Evolutionary conservation across 2,329 filamentous ascomycete species (phyloP).

Genomic region (Rutstroemia sp.): DNA sequence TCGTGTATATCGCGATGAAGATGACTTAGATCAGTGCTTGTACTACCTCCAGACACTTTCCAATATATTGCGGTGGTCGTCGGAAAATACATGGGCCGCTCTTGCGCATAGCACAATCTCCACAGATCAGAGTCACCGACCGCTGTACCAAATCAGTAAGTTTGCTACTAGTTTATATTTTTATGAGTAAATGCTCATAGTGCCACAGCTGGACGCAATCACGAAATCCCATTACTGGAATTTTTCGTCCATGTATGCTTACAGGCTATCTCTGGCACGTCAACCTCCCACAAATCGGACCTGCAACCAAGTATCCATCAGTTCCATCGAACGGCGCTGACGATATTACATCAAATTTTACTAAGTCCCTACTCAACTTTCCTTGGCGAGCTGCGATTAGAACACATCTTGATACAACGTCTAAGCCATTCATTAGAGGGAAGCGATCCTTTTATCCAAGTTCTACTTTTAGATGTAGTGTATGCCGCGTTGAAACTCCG

Average conservation of each 20-base stretch:
- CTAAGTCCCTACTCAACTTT: conserved; percentile 52
- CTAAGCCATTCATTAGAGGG: conserved; percentile 53
- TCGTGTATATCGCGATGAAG: conserved; percentile 41
- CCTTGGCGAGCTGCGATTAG: conserved; percentile 58
- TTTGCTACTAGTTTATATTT: neutral
- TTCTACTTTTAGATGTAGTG: conserved; percentile 71
- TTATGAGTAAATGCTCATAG: conserved; percentile 12
- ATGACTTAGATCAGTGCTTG: conserved; percentile 68
- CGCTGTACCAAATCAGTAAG: conserved; percentile 45
- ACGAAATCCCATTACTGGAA: conserved; percentile 55
- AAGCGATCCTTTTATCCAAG: conserved; percentile 65
- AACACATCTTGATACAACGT: conserved; percentile 61
- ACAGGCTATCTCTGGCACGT: conserved; percentile 46
- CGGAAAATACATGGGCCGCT: conserved; percentile 61
- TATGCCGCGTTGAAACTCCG: conserved; percentile 65
- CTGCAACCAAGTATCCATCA: conserved; percentile 49
- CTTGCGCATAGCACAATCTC: conserved; percentile 55
- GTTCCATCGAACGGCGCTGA: conserved; percentile 64
- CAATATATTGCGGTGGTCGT: conserved; percentile 63
- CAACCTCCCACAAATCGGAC: conserved; percentile 31
- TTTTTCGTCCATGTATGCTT: conserved; percentile 62
- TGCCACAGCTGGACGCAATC: conserved; percentile 42
- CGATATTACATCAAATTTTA: conserved; percentile 63
- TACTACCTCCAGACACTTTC: conserved; percentile 73
- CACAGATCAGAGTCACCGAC: conserved; percentile 38